phyloP scores from a whole-genome alignment of 2,329 filamentous ascomycete species.

The Trichoderma harzianum region DNA sequence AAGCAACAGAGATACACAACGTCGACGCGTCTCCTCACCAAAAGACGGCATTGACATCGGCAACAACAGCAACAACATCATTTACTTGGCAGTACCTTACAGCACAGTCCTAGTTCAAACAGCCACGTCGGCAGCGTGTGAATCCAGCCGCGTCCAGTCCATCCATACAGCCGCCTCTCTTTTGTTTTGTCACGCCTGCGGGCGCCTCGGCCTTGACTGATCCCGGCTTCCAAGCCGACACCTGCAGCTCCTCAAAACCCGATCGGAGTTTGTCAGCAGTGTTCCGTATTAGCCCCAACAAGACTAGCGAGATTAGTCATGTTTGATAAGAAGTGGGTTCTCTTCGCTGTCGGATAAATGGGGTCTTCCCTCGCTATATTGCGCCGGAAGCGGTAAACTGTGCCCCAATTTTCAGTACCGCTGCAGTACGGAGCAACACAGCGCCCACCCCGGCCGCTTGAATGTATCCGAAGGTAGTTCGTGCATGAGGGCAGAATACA shows the following conservation, averaged over 20 bases:
- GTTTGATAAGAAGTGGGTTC: background rate
- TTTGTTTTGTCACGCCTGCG: background rate
- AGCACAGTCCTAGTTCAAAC: background rate
- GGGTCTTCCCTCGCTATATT: background rate
- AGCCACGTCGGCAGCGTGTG: background rate
- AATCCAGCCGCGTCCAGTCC: background rate
- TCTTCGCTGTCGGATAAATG: background rate
- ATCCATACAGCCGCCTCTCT: background rate
- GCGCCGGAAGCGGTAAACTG: background rate
- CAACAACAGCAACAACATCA: background rate
- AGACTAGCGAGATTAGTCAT: conserved; percentile 12
- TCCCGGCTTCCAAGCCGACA: background rate
- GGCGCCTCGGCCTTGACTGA: conserved; percentile 2
- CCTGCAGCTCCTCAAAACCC: background rate
- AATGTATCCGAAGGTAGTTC: background rate
- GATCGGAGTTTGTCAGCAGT: conserved; percentile 17
- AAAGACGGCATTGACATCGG: background rate
- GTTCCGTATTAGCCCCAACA: background rate
- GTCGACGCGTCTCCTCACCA: background rate
- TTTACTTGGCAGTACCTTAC: background rate
- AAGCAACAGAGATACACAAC: background rate
- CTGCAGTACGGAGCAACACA: background rate
- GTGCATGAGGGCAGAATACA: background rate
- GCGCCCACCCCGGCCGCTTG: background rate
- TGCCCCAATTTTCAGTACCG: background rate